Percentiles rank a stretch among this genome's conserved stretches.
These are phyloP conservation scores for Filobasidium uniguttulatum DNA, from an alignment of 1,284 basidiomycete genomes.

Conservation along the genomic window DNA sequence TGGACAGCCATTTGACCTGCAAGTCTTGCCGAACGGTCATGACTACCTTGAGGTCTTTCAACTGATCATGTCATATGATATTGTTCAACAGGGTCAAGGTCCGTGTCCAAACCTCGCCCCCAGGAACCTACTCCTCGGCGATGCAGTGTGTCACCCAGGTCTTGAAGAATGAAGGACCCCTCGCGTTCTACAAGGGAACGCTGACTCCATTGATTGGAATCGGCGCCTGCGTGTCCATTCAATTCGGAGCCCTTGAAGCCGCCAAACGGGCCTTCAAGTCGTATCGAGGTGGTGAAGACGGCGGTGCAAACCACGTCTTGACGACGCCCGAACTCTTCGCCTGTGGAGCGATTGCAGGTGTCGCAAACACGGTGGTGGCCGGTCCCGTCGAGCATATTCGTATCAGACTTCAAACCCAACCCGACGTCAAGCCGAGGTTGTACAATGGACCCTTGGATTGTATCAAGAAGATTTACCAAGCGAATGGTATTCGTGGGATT, in stretches of 20 bases:
- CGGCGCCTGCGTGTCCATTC: slow-evolving; percentile 78
- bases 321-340: slow-evolving; percentile 19
- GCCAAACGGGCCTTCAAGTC: slow-evolving; percentile 63
- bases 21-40: too few species aligned
- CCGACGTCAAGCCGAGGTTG: slow-evolving; percentile 47
- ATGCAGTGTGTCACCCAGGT: slow-evolving; percentile 77
- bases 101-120: slow-evolving; percentile 88
- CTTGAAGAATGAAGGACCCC: slow-evolving; percentile 75
- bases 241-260: slow-evolving; percentile 84
- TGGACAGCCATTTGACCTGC: slow-evolving; percentile 10
- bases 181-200: slow-evolving; percentile 98
- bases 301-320: slow-evolving; percentile 20
- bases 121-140: slow-evolving; percentile 78
- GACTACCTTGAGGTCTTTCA: too few species aligned
- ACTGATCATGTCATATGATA: slow-evolving; percentile 61
- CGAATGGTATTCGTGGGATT: slow-evolving; percentile 65
- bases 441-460: slow-evolving; percentile 80
- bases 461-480: slow-evolving; percentile 60
- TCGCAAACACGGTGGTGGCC: slow-evolving; percentile 83
- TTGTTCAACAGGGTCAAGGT: slow-evolving; percentile 56
- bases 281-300: too few species aligned
- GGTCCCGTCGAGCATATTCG: slow-evolving; percentile 96
- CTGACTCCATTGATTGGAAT: slow-evolving; percentile 86
- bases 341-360: slow-evolving; percentile 31
- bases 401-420: slow-evolving; percentile 84